Conservation (phyloP, 495 filamentous ascomycete species). For the Neurospora sp. region DNA sequence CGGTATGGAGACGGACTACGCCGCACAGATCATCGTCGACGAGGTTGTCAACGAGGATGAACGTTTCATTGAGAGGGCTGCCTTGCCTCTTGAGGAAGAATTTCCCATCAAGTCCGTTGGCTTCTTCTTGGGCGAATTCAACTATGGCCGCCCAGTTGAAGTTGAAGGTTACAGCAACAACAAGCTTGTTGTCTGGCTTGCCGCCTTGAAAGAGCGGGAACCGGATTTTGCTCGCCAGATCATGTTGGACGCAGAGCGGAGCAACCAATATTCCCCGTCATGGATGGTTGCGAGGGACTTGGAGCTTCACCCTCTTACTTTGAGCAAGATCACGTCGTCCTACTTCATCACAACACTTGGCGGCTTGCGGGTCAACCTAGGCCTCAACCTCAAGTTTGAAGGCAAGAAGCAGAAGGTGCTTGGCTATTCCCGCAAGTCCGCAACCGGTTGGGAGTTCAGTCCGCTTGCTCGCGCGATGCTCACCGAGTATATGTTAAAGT, state of each 20-base stretch:
- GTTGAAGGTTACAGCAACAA: slow-evolving; percentile 64
- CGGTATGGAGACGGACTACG: slow-evolving; percentile 85
- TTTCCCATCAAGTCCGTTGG: slow-evolving; percentile 72
- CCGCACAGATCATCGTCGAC: slow-evolving; percentile 81
- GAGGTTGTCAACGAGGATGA: slow-evolving; percentile 85
- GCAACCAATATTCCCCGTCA: slow-evolving; percentile 71
- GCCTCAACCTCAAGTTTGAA: slow-evolving; percentile 95
- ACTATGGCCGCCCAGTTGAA: slow-evolving; percentile 82
- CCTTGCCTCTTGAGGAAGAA: slow-evolving; percentile 81
- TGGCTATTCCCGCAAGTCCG: slow-evolving; percentile 79
- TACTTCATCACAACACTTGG: slow-evolving; percentile 76
- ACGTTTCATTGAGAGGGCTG: slow-evolving; percentile 81
- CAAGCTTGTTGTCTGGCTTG: slow-evolving; percentile 68
- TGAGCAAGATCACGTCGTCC: slow-evolving; percentile 92
- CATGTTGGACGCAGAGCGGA: slow-evolving; percentile 52
- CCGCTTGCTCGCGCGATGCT: slow-evolving; percentile 72
- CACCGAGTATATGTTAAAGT: slow-evolving; percentile 79
- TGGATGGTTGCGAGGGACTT: slow-evolving; percentile 76
- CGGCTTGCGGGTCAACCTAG: slow-evolving; percentile 69
- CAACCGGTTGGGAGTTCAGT: slow-evolving; percentile 91
- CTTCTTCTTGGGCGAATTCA: slow-evolving; percentile 95
- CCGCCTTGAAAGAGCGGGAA: slow-evolving; percentile 55
- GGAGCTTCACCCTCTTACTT: slow-evolving; percentile 68
- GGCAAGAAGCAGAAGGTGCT: slow-evolving; percentile 90
- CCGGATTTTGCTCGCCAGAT: slow-evolving; percentile 71